Evolutionary conservation across 2,329 filamentous ascomycete species (phyloP).

Genomic region (Aspergillus pseudotamarii): DNA sequence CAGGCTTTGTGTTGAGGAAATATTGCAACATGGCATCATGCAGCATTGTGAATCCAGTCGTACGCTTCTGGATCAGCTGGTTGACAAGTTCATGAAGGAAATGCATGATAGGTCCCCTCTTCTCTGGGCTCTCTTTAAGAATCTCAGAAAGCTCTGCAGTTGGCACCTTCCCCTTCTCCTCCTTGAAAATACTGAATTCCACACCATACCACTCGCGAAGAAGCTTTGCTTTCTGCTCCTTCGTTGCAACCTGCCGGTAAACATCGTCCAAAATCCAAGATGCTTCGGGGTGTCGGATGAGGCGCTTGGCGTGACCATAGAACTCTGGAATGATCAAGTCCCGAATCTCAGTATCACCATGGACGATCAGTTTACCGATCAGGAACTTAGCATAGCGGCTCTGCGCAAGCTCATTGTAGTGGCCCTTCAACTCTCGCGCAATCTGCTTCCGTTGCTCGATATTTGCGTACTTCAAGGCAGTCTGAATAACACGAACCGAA

Average conservation of each 20-base stretch:
- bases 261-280: conserved; percentile 98
- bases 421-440: conserved; percentile 80
- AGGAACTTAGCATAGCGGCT: conserved; percentile 97
- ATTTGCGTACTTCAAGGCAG: conserved; percentile 92
- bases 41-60: conserved; percentile 94
- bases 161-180: conserved; percentile 51
- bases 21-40: conserved; percentile 99
- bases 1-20: conserved; percentile 76
- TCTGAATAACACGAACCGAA: conserved; percentile 93
- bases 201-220: conserved; percentile 95
- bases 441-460: conserved; percentile 83
- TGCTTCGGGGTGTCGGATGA: conserved; percentile 95
- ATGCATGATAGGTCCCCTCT: conserved; percentile 83
- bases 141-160: conserved; percentile 74
- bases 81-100: conserved; percentile 86
- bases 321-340: conserved; percentile 92
- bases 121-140: conserved; percentile 76
- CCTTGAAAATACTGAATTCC: conserved; percentile 82
- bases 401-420: conserved; percentile 82
- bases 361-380: conserved; percentile 92
- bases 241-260: conserved; percentile 84
- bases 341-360: conserved; percentile 82
- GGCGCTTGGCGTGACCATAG: conserved; percentile 85
- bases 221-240: conserved; percentile 80
- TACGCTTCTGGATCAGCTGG: conserved; percentile 90